phyloP scores from a whole-genome alignment of 345 rosid species.

The Fremontodendron californicum region DNA sequence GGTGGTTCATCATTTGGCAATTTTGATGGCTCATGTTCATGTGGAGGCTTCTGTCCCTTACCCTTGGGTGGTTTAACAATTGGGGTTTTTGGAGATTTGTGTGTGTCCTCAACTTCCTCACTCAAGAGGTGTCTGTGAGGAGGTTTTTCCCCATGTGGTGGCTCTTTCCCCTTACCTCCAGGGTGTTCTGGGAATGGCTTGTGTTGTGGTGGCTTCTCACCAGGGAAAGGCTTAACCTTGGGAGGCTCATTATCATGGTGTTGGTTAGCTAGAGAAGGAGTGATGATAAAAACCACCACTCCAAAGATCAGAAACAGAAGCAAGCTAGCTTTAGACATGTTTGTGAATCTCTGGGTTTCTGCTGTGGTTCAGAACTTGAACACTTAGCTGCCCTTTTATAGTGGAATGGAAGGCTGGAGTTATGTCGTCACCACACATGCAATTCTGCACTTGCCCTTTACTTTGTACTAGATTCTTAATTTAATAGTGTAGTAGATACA shows the following conservation, averaged over 20 bases:
- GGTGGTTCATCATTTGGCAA: not conserved
- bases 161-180: not conserved
- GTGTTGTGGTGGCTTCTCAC: not conserved
- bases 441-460: not conserved
- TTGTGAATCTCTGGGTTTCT: not conserved
- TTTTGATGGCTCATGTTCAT: not conserved
- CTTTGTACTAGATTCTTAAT: not conserved
- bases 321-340: not conserved
- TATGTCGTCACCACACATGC: not conserved
- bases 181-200: not conserved
- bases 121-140: not conserved
- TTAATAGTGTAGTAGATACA: not conserved
- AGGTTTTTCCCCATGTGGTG: not conserved
- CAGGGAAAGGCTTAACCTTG: not conserved
- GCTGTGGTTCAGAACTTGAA: not conserved
- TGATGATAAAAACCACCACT: constrained; percentile 9
- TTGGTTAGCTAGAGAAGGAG: not conserved
- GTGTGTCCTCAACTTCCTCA: not conserved
- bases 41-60: not conserved
- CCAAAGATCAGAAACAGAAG: not conserved
- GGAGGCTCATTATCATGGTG: constrained; percentile 2
- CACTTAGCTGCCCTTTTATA: not conserved
- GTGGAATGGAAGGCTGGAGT: not conserved
- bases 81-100: not conserved
- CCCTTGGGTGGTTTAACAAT: not conserved